A percentile compares a stretch with the other conserved stretches of the same genome.
These are phyloP conservation scores for Microcera coccophila DNA, from an alignment of 2,329 filamentous ascomycete species.

Conservation along the genomic window DNA sequence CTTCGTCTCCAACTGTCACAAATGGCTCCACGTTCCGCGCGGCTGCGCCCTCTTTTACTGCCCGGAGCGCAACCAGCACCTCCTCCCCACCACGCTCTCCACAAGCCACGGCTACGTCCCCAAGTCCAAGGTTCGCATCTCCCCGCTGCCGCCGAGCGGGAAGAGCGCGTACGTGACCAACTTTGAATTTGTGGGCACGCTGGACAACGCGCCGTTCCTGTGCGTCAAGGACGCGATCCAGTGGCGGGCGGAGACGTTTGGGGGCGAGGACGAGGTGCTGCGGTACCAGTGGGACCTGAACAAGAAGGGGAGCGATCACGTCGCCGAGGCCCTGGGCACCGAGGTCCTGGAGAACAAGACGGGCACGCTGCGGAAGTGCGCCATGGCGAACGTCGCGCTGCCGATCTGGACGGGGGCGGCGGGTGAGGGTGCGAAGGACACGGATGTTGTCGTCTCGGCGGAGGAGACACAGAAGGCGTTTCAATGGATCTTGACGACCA, in stretches of 20 bases:
- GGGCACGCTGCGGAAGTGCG: slow-evolving; percentile 61
- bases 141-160: slow-evolving; percentile 40
- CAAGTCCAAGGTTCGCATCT: slow-evolving; percentile 24
- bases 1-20: slow-evolving; percentile 82
- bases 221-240: slow-evolving; percentile 67
- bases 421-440: slow-evolving; percentile 24
- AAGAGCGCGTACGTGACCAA: slow-evolving; percentile 62
- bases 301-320: slow-evolving; percentile 55
- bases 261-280: slow-evolving; percentile 68
- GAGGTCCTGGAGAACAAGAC: slow-evolving; percentile 65
- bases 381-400: slow-evolving; percentile 69
- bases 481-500: slow-evolving; percentile 54
- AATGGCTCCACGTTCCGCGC: slow-evolving; percentile 82
- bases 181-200: slow-evolving; percentile 75
- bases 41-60: slow-evolving; percentile 80
- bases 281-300: slow-evolving; percentile 62
- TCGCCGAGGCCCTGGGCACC: slow-evolving; percentile 64
- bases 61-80: slow-evolving; percentile 66
- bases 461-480: slow-evolving; percentile 38
- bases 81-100: slow-evolving; percentile 71
- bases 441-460: slow-evolving; percentile 27
- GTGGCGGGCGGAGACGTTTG: slow-evolving; percentile 65
- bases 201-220: slow-evolving; percentile 68
- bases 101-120: slow-evolving; percentile 76
- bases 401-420: slow-evolving; percentile 50